phyloP scores from a whole-genome alignment of 257 asterid genomes.

The Primulina huaijiensis region DNA sequence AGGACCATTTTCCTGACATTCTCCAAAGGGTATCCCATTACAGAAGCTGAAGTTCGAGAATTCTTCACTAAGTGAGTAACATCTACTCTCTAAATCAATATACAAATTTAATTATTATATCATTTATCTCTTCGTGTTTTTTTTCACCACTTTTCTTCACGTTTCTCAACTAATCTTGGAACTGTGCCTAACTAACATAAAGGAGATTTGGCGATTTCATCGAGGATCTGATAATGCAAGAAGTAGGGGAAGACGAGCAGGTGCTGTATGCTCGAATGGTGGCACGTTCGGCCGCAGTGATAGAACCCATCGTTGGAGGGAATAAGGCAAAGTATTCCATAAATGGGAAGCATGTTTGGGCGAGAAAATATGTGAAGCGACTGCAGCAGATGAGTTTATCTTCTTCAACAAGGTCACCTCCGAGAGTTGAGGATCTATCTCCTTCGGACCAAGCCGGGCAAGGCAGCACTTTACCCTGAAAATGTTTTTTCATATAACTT shows the following conservation, averaged over 20 bases:
- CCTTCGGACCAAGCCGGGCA: too few species aligned
- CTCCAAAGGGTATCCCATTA: not conserved
- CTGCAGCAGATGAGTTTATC: not conserved
- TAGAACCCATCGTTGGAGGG: slow-evolving; percentile 41
- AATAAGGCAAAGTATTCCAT: slow-evolving; percentile 60
- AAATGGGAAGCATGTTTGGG: slow-evolving; percentile 86
- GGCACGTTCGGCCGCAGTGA: slow-evolving; percentile 28
- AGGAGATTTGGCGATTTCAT: slow-evolving; percentile 74
- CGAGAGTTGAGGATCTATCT: too few species aligned
- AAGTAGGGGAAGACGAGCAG: slow-evolving; percentile 52
- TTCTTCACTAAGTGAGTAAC: not conserved
- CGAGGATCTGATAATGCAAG: slow-evolving; percentile 65
- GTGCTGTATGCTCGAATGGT: slow-evolving; percentile 64
- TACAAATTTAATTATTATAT: too few species aligned
- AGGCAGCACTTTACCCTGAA: too few species aligned
- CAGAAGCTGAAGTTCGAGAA: not conserved
- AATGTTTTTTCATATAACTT: too few species aligned
- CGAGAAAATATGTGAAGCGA: slow-evolving; percentile 51
- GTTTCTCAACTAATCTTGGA: too few species aligned
- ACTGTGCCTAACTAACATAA: not conserved
- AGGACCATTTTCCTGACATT: not conserved
- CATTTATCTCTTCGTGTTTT: too few species aligned
- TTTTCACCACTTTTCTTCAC: too few species aligned
- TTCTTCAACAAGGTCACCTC: not conserved
- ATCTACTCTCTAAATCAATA: too few species aligned